phyloP scores from a whole-genome alignment of 345 rosid species.

The Turnera subulata region DNA sequence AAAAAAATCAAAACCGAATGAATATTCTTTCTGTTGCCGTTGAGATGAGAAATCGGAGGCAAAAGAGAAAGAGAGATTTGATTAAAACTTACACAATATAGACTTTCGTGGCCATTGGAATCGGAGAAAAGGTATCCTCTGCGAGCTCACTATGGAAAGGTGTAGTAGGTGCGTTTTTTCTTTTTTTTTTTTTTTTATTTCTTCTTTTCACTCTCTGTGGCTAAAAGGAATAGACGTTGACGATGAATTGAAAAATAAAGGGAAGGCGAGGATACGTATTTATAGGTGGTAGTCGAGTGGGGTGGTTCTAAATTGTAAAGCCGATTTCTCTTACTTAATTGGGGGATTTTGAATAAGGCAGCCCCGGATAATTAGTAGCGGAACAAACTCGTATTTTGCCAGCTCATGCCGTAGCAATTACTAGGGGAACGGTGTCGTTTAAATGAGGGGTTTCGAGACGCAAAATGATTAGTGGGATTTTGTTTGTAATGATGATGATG shows the following conservation, averaged over 20 bases:
- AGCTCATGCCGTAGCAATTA: too few relatives aligned
- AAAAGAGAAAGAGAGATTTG: conserved; percentile 7
- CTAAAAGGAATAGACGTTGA: conserved; percentile 6
- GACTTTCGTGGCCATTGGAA: conserved; percentile 17
- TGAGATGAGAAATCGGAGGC: not conserved
- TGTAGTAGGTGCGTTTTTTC: not conserved
- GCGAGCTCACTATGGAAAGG: not conserved
- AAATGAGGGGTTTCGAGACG: conserved; percentile 7
- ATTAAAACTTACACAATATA: conserved; percentile 17
- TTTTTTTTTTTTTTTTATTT: not conserved
- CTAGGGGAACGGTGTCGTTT: not conserved
- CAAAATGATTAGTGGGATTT: conserved; percentile 1
- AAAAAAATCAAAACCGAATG: too few relatives aligned
- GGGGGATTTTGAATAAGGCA: too few relatives aligned
- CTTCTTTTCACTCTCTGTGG: not conserved
- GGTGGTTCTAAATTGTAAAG: too few relatives aligned
- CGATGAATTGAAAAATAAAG: conserved; percentile 12
- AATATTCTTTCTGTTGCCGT: too few relatives aligned
- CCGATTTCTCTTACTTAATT: too few relatives aligned
- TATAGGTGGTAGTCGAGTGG: conserved; percentile 40
- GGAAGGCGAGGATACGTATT: conserved; percentile 21
- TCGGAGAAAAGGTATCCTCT: not conserved
- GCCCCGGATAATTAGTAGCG: too few relatives aligned
- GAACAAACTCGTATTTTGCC: too few relatives aligned
- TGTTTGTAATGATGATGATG: conserved; percentile 39